Evolutionary conservation across 257 asterid species (phyloP), one percentile per base, ranked within the genome.

Genomic region (Solanum habrochaites): DNA sequence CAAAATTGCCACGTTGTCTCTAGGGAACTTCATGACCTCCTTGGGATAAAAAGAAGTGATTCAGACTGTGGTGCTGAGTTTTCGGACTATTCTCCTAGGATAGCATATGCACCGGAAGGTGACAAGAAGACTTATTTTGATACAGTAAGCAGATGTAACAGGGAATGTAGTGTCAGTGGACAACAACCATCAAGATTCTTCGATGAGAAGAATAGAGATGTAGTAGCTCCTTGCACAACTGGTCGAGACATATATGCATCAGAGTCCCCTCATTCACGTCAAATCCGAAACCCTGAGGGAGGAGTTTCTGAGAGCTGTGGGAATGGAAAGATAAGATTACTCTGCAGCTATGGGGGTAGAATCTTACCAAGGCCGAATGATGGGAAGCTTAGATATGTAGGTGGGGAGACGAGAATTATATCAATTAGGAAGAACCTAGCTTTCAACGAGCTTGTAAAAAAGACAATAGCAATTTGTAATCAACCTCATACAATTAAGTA

Each of bases 341-440:
- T 97, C 8, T 97, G 99, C 89, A 97, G 99, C 90, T 94, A 92
- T 87, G 98, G 99, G n/a, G 99, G 99, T 47, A 93, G 88, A 87
- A 94, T 95, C 86, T 83, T 94, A 37, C 99, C 96, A 9, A 91
- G 99, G 90, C 98, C 98, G 4, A 95, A 91, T 27, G 99, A 97
- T 62, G 96, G 94, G 78, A 96, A 92, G 86, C 98, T 95, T 81
- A 91, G 99, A 88, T 95, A 95, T 87, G 95, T 92, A 37, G 99
- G 97, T 29, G 99, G 99, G 77, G 98, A 95, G 86, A 97, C 98
- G 2, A 92, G 92, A 88, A 95, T 97, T 39, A 92, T 95, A 89
- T 95, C 98, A 58, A 89, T 95, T 23, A 91, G 93, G 85, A 95
- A 93, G 83, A 85, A 92, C 85, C 32, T 90, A 81, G 91, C 94